Base-by-base conservation (phyloP, 176 grass and related monocot genomes). In the Stipa capillata region DNA sequence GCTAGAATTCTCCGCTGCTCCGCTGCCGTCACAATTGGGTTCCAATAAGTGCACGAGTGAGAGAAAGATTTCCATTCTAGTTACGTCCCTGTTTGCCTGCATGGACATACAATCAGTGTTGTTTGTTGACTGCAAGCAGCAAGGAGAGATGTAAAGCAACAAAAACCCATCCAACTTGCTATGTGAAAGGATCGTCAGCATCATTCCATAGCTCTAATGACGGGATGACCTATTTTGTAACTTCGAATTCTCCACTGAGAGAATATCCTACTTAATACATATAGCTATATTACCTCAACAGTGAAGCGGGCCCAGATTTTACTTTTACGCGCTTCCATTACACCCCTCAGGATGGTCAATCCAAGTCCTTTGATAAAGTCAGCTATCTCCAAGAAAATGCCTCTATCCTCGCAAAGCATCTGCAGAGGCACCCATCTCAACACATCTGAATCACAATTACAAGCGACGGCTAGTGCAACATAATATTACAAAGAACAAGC, bases 311-410 rank as follows among this genome's bases (percentile, higher is more conserved):
- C 92, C 92, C 92, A 94, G 42, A 94, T 83, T 91, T 94, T 94
- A 82, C 75, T 87, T 87, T 91, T 91, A 0, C 84, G 86, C 17
- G 87, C 74, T 91, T 94, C 89, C 89, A 94, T 94, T 53, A 91
- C 89, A 54, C 89, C 92, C 74, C 85, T 94, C 51, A 94, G 90
- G 72, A 94, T 94, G 70, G 92, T 94, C 83, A 94, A 82, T 67
- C 92, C 92, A 55, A 94, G 80, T 42, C 92, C 89, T 72, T 77
- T 89, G 41, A 94, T 91, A 32, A 91, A 94, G 43, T 94, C 92
- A 67, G 92, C 92, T 79, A 94, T 94, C 79, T 94, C 92, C 86
- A 94, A 83, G 65, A 94, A 94, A 61, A 89, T 89, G 61, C 92
- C 92, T 55, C 86, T 88, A 56, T 94, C 92, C 81, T 94, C 84